Percentiles rank a stretch among this genome's conserved stretches.
phyloP scores from a whole-genome alignment of 164 flowering plant genomes.

The Malania oleifera region DNA sequence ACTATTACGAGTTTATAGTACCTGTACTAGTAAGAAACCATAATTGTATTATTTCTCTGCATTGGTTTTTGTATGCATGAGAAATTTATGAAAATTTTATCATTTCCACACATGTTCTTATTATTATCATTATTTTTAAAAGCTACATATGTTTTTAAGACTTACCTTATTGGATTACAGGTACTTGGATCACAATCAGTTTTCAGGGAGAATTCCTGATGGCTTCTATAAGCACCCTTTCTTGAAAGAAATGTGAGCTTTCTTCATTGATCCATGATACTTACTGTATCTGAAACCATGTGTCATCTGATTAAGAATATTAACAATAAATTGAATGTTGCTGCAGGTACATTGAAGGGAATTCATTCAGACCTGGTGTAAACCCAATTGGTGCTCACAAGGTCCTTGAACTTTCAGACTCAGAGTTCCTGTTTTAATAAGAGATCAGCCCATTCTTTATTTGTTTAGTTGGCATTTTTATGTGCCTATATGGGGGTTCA shows the following conservation, averaged over 20 bases:
- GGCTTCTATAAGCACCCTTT: slow-evolving; percentile 81
- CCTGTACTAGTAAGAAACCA: too few species aligned
- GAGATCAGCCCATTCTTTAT: slow-evolving; percentile 8
- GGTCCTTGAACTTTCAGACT: slow-evolving; percentile 77
- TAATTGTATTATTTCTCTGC: too few species aligned
- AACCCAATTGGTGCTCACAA: slow-evolving; percentile 79
- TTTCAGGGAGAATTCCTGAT: slow-evolving; percentile 82
- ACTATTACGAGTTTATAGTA: too few species aligned
- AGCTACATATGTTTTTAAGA: neutral
- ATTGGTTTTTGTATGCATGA: too few species aligned
- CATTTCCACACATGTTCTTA: neutral
- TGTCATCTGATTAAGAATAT: neutral
- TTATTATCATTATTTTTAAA: too few species aligned
- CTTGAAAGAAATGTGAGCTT: slow-evolving; percentile 88
- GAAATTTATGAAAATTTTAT: too few species aligned
- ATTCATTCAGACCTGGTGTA: slow-evolving; percentile 73
- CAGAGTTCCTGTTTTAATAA: slow-evolving; percentile 66
- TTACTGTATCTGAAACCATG: neutral
- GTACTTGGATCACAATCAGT: slow-evolving; percentile 94
- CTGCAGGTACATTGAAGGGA: slow-evolving; percentile 93
- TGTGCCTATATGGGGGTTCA: neutral
- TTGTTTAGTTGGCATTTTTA: neutral
- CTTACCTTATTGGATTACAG: slow-evolving; percentile 33
- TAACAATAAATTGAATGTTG: neutral
- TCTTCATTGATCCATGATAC: neutral